Evolutionary conservation across 371 early-diverging fungal genomes (phyloP).

Genomic region (Astathelohania contejeani): DNA sequence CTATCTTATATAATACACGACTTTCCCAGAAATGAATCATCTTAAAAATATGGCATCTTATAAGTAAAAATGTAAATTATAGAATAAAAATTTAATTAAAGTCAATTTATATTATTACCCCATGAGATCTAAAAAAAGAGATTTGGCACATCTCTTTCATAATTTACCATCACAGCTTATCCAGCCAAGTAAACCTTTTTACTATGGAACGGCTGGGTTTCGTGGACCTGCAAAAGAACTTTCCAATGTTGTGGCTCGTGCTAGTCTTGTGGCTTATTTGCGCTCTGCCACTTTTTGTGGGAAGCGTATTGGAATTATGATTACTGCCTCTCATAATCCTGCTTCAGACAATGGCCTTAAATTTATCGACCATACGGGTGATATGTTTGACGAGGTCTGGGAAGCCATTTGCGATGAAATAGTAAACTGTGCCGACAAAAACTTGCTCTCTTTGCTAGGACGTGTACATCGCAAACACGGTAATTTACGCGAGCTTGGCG

Average conservation of each 20-base stretch:
- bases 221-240: slow-evolving; percentile 25
- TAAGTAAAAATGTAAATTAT: no score
- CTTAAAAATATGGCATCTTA: no score
- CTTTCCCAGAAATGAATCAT: no score
- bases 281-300: slow-evolving; percentile 69
- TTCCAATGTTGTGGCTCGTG: slow-evolving; percentile 59
- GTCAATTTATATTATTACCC: no score
- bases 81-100: no score
- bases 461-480: slow-evolving; percentile 59
- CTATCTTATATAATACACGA: no score
- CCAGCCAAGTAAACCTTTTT: slow-evolving; percentile 16
- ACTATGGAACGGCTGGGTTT: slow-evolving; percentile 53
- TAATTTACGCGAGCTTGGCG: slow-evolving; percentile 56
- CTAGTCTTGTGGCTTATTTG: slow-evolving; percentile 72
- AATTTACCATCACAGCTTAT: no score
- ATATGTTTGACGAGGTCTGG: slow-evolving; percentile 89
- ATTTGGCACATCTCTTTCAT: no score
- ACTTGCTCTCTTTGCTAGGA: slow-evolving; percentile 56
- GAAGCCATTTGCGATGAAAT: slow-evolving; percentile 72
- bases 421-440: slow-evolving; percentile 64
- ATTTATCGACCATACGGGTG: slow-evolving; percentile 88
- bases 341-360: slow-evolving; percentile 96
- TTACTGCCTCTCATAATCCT: slow-evolving; percentile 97
- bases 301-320: slow-evolving; percentile 81
- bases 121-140: no score